Conservation (phyloP, 192 early-diverging fungal species). For the Diversispora epigaea region DNA sequence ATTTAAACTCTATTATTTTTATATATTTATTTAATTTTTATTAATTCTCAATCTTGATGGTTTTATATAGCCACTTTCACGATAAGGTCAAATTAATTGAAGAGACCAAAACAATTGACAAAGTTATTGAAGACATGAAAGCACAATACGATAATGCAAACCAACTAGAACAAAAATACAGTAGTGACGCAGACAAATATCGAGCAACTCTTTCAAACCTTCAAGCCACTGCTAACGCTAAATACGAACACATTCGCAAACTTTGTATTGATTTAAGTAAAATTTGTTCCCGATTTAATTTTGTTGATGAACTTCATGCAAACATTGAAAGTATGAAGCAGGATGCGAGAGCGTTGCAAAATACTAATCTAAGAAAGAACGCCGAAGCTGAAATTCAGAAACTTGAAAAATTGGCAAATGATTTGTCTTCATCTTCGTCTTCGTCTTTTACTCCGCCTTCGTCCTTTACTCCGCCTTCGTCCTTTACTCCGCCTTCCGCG, state of each 20-base stretch:
- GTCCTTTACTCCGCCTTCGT: no score
- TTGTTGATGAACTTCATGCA: slow-evolving; percentile 28
- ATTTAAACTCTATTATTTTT: neutral
- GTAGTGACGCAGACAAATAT: neutral
- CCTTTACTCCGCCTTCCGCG: no score
- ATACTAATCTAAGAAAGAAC: slow-evolving; percentile 4
- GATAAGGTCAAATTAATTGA: neutral
- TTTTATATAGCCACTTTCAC: slow-evolving; percentile 17
- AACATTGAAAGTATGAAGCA: slow-evolving; percentile 11
- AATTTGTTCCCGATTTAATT: slow-evolving; percentile 21
- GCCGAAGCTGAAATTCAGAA: slow-evolving; percentile 2
- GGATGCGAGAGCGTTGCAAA: slow-evolving; percentile 9
- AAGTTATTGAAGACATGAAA: slow-evolving; percentile 22
- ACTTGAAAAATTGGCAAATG: slow-evolving; percentile 21
- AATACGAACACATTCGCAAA: slow-evolving; percentile 17
- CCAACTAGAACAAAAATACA: neutral
- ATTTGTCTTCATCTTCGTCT: neutral
- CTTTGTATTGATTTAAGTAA: slow-evolving; percentile 13
- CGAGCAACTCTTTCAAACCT: neutral
- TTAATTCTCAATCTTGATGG: neutral
- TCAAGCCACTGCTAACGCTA: neutral
- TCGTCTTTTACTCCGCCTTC: no score
- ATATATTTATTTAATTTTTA: neutral
- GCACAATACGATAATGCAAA: neutral
- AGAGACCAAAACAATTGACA: neutral